Evolutionary conservation across 1,284 basidiomycete genomes (phyloP).

Genomic region (Leucoagaricus sp.): DNA sequence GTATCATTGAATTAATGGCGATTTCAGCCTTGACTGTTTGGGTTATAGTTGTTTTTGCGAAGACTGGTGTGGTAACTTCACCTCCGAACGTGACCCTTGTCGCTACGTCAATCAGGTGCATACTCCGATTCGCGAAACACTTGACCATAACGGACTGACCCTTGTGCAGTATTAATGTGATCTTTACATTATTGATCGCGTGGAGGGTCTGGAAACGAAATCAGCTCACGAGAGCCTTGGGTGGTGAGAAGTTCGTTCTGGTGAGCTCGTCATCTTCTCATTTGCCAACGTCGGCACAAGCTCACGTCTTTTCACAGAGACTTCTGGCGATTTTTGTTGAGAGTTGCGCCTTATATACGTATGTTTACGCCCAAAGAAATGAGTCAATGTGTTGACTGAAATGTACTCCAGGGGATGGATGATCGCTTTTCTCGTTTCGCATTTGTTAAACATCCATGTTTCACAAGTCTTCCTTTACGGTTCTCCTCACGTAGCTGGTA

Average conservation of each 20-base stretch:
- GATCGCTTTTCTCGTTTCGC: constrained; percentile 11
- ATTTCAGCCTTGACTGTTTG: not conserved
- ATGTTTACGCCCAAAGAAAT: constrained; percentile 2
- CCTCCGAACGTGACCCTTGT: not conserved
- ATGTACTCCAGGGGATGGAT: constrained; percentile 12
- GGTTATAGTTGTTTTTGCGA: not conserved
- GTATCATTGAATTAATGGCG: not conserved
- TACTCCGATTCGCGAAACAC: not conserved
- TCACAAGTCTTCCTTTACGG: constrained; percentile 16
- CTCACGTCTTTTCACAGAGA: not conserved
- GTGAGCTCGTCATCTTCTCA: not conserved
- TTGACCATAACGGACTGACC: not conserved
- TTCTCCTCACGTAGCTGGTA: constrained; percentile 13
- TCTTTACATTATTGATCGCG: not conserved
- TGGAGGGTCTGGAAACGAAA: constrained; percentile 2
- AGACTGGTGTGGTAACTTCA: not conserved
- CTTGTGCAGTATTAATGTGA: not conserved
- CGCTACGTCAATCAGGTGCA: not conserved
- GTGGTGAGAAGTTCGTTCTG: not conserved
- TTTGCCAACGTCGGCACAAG: not conserved
- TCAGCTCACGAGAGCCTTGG: not conserved
- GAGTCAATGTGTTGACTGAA: not conserved
- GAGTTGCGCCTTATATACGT: constrained; percentile 17
- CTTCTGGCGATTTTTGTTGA: constrained; percentile 15
- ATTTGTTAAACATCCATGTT: not conserved